Percentiles rank a stretch among this genome's conserved stretches.
Evolutionary conservation across 2,329 filamentous ascomycete species (phyloP).

Genomic region (Sclerotinia borealis): DNA sequence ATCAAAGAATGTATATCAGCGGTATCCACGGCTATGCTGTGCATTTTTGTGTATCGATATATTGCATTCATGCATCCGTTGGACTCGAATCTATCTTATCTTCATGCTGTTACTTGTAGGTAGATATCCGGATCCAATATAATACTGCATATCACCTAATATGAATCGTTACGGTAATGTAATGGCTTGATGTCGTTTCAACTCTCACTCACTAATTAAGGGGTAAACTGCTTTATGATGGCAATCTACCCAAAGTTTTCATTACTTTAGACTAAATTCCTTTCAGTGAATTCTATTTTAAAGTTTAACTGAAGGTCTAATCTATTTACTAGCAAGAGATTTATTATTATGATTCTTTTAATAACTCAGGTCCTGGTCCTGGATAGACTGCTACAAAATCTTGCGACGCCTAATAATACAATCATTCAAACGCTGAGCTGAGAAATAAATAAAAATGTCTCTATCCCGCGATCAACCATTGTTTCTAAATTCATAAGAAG

Average conservation of each 20-base stretch:
- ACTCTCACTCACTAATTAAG: background rate
- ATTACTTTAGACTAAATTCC: too few relatives aligned
- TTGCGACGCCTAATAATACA: background rate
- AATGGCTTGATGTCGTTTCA: background rate
- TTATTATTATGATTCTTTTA: too few relatives aligned
- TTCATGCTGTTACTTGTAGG: background rate
- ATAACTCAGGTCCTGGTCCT: too few relatives aligned
- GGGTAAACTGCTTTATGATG: background rate
- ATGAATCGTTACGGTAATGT: background rate
- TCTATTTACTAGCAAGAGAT: too few relatives aligned
- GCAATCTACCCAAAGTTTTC: too few relatives aligned
- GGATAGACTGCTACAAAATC: too few relatives aligned
- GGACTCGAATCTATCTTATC: constrained; percentile 6
- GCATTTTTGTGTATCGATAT: background rate
- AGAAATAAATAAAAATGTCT: background rate
- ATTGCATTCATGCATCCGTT: too few relatives aligned
- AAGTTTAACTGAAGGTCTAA: too few relatives aligned
- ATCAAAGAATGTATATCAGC: background rate
- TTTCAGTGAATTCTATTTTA: too few relatives aligned
- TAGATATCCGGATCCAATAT: background rate
- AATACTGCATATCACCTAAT: background rate
- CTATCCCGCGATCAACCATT: background rate
- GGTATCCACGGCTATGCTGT: background rate
- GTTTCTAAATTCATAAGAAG: background rate
- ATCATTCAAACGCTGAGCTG: background rate